Base-by-base conservation (phyloP, 1,284 basidiomycete species). In the Fomitopsis pinicola region DNA sequence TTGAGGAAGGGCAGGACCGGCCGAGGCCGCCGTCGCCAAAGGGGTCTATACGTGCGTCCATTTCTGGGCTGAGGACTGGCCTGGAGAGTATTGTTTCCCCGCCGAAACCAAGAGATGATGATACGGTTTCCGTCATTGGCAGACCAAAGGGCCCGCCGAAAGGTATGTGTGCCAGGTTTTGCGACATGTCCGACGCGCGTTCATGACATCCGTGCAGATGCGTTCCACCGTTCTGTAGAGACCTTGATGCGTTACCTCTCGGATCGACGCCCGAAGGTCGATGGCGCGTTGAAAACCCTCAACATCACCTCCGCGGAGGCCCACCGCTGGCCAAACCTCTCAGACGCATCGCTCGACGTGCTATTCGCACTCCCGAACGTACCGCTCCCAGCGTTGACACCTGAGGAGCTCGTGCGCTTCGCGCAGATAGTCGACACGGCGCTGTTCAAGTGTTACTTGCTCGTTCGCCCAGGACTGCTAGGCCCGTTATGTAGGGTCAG, bases 381-480 rank as follows among this genome's bases (percentile, higher is more conserved):
- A 0, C 87, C 92, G 0, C 76, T 95, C 36, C 75, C 84, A 0
- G 79, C 84, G 4, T 79, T 97, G 15, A 87, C 85, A 0, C 87
- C 92, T 0, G 89, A 92, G 61, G 88, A 97, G 64, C 80, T 97
- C 6, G 80, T 95, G 36, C 83, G 92, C 28, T 91, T 91, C 57
- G 96, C 95, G 0, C 95, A 97, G 75, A 87, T 98, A 22, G 92
- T 98, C 22, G 95, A 99, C 72, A 99, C 97, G 0, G 95, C 93
- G 8, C 77, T 99, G 65, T 96, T 99, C 78, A 97, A 97, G 76
- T 90, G 91, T 9, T 98, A 97, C 73, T 77, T 99, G 22, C 81
- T 92, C 42, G 90, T 91, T 35, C 82, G 92, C 60, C 95, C 97
- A 0, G 86, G 84, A 9, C 77, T 99, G 62, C 79, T 99, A 5